phyloP scores from a whole-genome alignment of 805 yeast genomes.

The Naumovozyma baii region DNA sequence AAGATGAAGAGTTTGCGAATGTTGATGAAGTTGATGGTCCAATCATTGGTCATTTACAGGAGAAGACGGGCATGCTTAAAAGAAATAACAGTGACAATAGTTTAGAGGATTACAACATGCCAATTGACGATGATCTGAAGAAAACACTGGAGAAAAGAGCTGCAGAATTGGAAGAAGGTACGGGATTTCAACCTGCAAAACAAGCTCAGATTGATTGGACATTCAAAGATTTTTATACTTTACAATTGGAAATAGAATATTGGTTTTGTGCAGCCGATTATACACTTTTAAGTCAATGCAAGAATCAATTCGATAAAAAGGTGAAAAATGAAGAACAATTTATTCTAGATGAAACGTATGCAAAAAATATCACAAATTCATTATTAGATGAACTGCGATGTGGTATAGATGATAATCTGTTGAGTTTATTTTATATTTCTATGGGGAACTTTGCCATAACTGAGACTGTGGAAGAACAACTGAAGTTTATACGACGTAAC shows the following conservation, averaged over 20 bases:
- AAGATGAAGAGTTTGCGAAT: conserved; percentile 26
- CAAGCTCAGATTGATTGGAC: conserved; percentile 39
- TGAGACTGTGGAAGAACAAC: conserved; percentile 10
- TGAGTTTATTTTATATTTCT: conserved; percentile 20
- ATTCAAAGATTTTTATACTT: conserved; percentile 30
- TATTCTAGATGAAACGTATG: conserved; percentile 12
- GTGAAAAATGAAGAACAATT: conserved; percentile 7
- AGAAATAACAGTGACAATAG: not conserved
- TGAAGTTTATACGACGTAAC: conserved; percentile 15
- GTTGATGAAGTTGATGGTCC: conserved; percentile 33
- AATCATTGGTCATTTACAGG: conserved; percentile 8
- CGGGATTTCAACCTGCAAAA: conserved; percentile 23
- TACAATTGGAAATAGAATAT: conserved; percentile 36
- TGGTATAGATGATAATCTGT: conserved; percentile 1
- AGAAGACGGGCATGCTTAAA: conserved; percentile 3
- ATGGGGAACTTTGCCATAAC: conserved; percentile 18
- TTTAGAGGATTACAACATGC: conserved; percentile 25
- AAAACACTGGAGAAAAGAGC: conserved; percentile 31
- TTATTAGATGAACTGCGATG: not conserved
- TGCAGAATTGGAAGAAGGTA: conserved; percentile 17
- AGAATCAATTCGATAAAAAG: conserved; percentile 11
- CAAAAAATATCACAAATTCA: conserved; percentile 4
- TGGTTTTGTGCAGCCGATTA: conserved; percentile 37
- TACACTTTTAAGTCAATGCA: conserved; percentile 8
- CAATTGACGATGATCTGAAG: conserved; percentile 31